These are phyloP conservation scores for Camellia sinensis DNA, from an alignment of 148 eudicot genomes.

Conservation along the genomic window DNA sequence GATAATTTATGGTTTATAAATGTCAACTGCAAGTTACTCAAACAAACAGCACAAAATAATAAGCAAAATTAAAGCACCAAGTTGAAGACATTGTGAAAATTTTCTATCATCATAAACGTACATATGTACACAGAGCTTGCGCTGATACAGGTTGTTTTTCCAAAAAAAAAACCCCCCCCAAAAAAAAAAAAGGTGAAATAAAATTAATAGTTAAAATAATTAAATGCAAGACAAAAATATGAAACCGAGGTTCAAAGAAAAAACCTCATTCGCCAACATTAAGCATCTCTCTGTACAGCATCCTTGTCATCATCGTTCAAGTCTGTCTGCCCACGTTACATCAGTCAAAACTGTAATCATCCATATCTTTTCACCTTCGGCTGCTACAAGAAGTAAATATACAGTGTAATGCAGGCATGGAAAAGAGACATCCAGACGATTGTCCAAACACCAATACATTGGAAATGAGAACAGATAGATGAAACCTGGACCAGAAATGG, in stretches of 20 bases:
- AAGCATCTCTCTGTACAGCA: neutral
- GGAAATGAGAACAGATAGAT: no score
- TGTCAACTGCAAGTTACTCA: neutral
- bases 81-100: neutral
- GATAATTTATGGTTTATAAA: neutral
- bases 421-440: neutral
- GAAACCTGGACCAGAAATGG: no score
- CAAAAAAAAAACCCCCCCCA: no score
- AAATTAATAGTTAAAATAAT: neutral
- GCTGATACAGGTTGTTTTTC: neutral
- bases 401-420: neutral
- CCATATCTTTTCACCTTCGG: neutral
- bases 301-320: neutral
- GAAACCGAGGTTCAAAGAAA: neutral
- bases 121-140: neutral
- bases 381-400: neutral
- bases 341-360: neutral
- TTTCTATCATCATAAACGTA: neutral
- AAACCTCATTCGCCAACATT: neutral
- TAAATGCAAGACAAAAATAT: neutral
- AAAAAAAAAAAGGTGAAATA: neutral
- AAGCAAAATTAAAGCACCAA: slow-evolving; percentile 6
- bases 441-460: neutral
- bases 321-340: neutral
- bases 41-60: neutral